Evolutionary conservation across 2,329 filamentous ascomycete genomes (phyloP), one percentile per base, ranked within the genome.

Genomic region (Clarireedia homoeocarpa): DNA sequence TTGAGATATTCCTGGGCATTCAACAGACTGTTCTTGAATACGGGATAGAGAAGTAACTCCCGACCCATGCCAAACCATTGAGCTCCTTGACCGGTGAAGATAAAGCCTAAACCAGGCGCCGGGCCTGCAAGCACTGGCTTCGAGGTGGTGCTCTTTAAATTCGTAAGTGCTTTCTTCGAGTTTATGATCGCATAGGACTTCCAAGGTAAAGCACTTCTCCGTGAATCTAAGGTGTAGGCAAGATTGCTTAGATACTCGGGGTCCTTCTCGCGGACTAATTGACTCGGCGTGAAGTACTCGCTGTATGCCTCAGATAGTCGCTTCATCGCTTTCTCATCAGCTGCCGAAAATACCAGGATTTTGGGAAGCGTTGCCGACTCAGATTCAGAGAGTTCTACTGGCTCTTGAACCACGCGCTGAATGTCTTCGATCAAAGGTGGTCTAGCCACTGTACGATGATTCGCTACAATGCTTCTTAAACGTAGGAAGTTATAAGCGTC

Each of bases 61-160:
- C 49, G 44, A 12, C 59, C 62, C 62, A 64, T 64, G 12, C 38
- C 39, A 30, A 26, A 36, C 61, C 61, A 64, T 47, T 64, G 62
- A 5, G 62, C 62, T 12, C 62, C 62, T 34, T 64, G 62, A 5
- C 62, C 62, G 4, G 61, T 63, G 44, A 63, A 64, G 3, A 62
- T 51, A 26, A 55, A 61, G 1, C 47, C 47, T 30, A 55, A 14
- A 10, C 27, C 36, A n/a, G 53, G 51, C 4, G 39, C 17, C n/a
- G 48, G 14, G 30, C 12, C 7, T 40, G 30, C 6, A 4, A 26
- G 45, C 15, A 27, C 26, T 30, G 45, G 45, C 14, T 48, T 48
- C 26, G 45, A 48, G 7, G 9, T 27, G 15, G 3, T 23, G 23
- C 10, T 30, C 20, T 20, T n/a, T 15, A 48, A 24, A 15, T 30